Evolutionary conservation across 805 yeast genomes (phyloP).

Genomic region (Lachancea meyersii): DNA sequence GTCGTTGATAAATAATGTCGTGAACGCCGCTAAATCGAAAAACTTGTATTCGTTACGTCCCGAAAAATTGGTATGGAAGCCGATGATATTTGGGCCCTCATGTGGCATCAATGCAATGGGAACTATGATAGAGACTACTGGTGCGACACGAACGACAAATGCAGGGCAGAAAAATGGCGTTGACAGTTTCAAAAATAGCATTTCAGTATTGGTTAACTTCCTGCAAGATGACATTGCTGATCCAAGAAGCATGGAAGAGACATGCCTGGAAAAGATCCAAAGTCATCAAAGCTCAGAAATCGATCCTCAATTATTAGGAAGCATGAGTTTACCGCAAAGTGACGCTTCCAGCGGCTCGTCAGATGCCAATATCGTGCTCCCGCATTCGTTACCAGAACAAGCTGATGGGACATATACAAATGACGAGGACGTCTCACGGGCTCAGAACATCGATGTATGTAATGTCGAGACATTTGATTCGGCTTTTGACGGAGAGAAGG

Average conservation of each 20-base stretch:
- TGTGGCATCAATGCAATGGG: constrained; percentile 64
- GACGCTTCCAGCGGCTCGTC: constrained; percentile 15
- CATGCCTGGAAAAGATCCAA: constrained; percentile 44
- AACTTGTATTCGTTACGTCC: constrained; percentile 47
- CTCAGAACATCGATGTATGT: background rate
- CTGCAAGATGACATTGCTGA: constrained; percentile 64
- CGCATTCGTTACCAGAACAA: too few relatives aligned
- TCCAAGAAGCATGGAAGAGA: constrained; percentile 52
- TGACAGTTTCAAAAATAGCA: constrained; percentile 39
- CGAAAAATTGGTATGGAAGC: constrained; percentile 65
- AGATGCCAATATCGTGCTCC: too few relatives aligned
- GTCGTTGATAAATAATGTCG: constrained; percentile 34
- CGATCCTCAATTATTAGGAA: background rate
- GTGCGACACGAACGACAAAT: constrained; percentile 12
- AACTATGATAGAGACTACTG: constrained; percentile 26
- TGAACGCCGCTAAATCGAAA: constrained; percentile 48
- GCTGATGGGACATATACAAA: background rate
- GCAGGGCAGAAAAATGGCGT: constrained; percentile 8
- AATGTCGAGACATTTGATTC: background rate
- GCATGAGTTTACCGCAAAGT: background rate
- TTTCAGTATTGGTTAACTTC: constrained; percentile 53
- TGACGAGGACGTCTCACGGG: background rate
- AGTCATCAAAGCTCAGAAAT: constrained; percentile 9
- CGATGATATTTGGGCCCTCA: constrained; percentile 76
- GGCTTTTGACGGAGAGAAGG: constrained; percentile 13